Percentiles rank a stretch among this genome's conserved stretches.
These are phyloP conservation scores for Penicillium angulare DNA, from an alignment of 495 filamentous ascomycete species.

Conservation along the genomic window DNA sequence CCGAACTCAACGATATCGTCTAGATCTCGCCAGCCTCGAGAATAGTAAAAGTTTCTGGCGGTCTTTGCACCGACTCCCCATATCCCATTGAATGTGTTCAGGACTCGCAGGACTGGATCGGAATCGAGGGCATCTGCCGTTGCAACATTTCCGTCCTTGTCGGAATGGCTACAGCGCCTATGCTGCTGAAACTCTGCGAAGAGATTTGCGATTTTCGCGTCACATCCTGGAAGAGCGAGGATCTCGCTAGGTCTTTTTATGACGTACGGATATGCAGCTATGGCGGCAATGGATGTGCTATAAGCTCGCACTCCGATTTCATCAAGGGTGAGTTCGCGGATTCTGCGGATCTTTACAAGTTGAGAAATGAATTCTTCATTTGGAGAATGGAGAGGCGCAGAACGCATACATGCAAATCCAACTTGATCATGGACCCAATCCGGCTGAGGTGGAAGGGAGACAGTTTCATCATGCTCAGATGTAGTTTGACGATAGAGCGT, in stretches of 20 bases:
- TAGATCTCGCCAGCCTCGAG: constrained; percentile 68
- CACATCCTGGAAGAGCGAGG: constrained; percentile 72
- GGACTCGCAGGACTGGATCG: constrained; percentile 59
- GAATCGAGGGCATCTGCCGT: constrained; percentile 64
- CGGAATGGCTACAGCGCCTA: constrained; percentile 25
- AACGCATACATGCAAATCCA: constrained; percentile 79
- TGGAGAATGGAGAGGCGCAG: constrained; percentile 64
- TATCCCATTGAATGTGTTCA: constrained; percentile 74
- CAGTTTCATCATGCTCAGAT: constrained; percentile 63
- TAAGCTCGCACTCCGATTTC: constrained; percentile 85
- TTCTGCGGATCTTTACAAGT: constrained; percentile 69
- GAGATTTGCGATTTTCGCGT: constrained; percentile 72
- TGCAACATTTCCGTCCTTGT: constrained; percentile 49
- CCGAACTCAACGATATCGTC: constrained; percentile 85
- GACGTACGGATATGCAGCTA: constrained; percentile 77
- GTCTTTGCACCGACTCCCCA: constrained; percentile 88
- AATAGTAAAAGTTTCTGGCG: constrained; percentile 79
- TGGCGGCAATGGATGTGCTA: constrained; percentile 76
- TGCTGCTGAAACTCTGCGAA: constrained; percentile 69
- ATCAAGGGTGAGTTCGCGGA: constrained; percentile 68
- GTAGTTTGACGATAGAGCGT: constrained; percentile 64
- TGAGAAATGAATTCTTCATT: constrained; percentile 76
- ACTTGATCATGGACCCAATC: constrained; percentile 64
- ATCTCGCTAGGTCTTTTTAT: constrained; percentile 60
- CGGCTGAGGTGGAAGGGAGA: constrained; percentile 57